Base-by-base conservation (phyloP, 176 grass and related monocot genomes). In the Thinopyrum elongatum region DNA sequence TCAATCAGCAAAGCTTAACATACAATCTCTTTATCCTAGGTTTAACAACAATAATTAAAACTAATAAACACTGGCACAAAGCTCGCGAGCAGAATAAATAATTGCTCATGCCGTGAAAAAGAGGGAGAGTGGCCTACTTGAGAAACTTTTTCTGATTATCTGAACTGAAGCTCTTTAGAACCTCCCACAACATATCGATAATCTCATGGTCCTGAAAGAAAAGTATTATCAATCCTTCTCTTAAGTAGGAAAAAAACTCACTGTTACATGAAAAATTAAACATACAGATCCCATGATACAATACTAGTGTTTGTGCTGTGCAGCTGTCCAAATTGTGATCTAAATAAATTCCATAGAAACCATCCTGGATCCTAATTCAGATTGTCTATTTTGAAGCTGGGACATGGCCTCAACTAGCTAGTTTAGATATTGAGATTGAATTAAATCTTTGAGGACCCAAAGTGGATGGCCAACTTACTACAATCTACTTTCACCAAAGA, bases 91-190 rank as follows among this genome's bases (percentile, higher is more conserved):
- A 17, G 71, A 74, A 74, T 58, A 58, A 58, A 58, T 19, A 58
- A 58, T 58, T 22, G 55, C 22, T 33, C 66, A 47, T 49, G 61
- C 49, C 36, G 6, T 35, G 23, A 39, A 62, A 42, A 64, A 69
- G 8, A 58, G 55, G 35, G 42, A 55, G 44, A 90, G 33, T 19
- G 11, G 70, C 93, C 60, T 81, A 98, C 97, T 99, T 99, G 35
- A 99, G 94, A 90, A 96, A 94, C 34, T 92, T 94, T 79, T 99
- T 99, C 92, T 94, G 97, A 70, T 96, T 44, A 77, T 96, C 88
- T 17, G 90, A 84, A 83, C 80, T 88, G 62, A 99, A 94, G 88
- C 80, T 90, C 88, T 99, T 99, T 28, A 99, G 71, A 33, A 99
- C 88, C 80, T 96, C 97, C 97, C 97, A 99, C 69, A 99, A 91